Base-by-base conservation (phyloP, 2,329 filamentous ascomycete species). In the Purpureocillium lavendulum region DNA sequence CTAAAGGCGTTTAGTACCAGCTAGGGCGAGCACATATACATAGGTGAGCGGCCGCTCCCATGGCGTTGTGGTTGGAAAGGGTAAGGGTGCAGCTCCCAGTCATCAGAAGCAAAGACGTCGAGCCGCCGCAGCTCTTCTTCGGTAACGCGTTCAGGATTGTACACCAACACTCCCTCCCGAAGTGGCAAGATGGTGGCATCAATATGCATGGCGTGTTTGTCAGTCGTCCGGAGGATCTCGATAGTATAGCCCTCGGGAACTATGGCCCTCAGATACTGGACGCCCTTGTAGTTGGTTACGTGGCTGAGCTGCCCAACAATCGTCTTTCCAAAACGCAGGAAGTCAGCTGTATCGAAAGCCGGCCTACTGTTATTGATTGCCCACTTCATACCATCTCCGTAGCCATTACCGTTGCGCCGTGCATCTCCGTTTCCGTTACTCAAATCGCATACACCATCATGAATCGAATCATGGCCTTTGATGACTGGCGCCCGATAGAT, bases 271-370 rank as follows among this genome's bases (percentile, higher is more conserved):
- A 60, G 26, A 30, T 58, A 60, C 14, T 60, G 46, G 13, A 58
- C 43, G n/a, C 57, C 57, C 28, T 47, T 50, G 32, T 35, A 38
- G 43, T 59, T 60, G 24, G 58, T 60, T 33, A 61, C 57, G 38
- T 60, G 40, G 43, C 55, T 58, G 16, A 50, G 41, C 38, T 61
- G 58, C 3, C 52, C 56, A 29, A 60, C 41, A 16, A 60, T 43
- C 12, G 42, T 47, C 30, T 50, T 53, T 14, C 57, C 58, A 30
- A 60, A 54, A 2, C 58, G 49, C 51, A 60, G 53, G 39, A 60
- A 60, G 36, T 60, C 58, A 7, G 58, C 58, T 15, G 54, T 52
- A 37, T 60, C 58, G 29, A 60, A 59, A 4, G 58, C 54, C 5
- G 55, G 54, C 1, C 58, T 49, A 15, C 38, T 49, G 41, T 61